These are phyloP conservation scores for Rhypophila decipiens DNA, from an alignment of 495 filamentous ascomycete species.

Conservation along the genomic window DNA sequence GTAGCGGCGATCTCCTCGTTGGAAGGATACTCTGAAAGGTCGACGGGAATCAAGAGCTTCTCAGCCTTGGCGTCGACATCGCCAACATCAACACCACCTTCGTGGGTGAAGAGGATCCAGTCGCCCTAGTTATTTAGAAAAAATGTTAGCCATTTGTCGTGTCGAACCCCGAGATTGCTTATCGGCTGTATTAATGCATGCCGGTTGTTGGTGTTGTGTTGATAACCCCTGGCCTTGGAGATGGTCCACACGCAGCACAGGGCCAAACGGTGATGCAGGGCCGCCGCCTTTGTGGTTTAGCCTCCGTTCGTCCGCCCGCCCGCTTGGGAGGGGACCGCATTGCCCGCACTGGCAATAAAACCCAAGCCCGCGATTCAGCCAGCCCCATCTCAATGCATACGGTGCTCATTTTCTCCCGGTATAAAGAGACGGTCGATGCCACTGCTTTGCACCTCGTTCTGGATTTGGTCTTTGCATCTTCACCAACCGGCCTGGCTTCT, in stretches of 20 bases:
- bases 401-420: too few species aligned
- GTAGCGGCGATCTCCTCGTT: slow-evolving; percentile 84
- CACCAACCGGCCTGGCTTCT: neutral
- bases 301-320: slow-evolving; percentile 51
- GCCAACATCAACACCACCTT: slow-evolving; percentile 98
- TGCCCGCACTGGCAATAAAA: slow-evolving; percentile 10
- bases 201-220: neutral
- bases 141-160: slow-evolving; percentile 23
- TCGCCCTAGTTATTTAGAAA: slow-evolving; percentile 65
- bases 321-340: slow-evolving; percentile 6
- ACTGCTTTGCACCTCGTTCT: too few species aligned
- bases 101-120: slow-evolving; percentile 99
- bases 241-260: slow-evolving; percentile 7
- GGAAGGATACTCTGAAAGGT: slow-evolving; percentile 89
- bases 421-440: slow-evolving; percentile 4
- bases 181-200: neutral
- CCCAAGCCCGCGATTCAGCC: slow-evolving; percentile 5
- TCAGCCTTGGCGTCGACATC: slow-evolving; percentile 98
- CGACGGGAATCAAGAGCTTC: slow-evolving; percentile 96
- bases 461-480: slow-evolving; percentile 4
- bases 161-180: too few species aligned
- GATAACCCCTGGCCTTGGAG: neutral
- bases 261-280: too few species aligned
- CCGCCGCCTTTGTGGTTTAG: slow-evolving; percentile 44
- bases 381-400: slow-evolving; percentile 1